These are phyloP conservation scores for Sporothrix mexicana DNA, from an alignment of 2,329 filamentous ascomycete species.

Conservation along the genomic window DNA sequence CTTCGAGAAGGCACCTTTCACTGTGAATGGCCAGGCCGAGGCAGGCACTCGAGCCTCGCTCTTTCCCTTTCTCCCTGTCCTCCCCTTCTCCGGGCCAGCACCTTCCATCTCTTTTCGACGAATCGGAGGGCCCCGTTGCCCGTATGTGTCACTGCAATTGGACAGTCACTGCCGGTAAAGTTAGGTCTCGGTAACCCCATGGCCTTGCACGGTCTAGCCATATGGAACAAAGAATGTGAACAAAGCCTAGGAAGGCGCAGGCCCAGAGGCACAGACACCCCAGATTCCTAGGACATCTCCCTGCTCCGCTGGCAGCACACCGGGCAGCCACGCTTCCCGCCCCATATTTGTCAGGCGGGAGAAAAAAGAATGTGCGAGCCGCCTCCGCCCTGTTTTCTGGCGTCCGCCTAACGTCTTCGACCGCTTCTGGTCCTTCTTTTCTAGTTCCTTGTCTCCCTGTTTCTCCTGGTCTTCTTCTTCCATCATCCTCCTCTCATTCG, in stretches of 20 bases:
- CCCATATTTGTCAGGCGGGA: slow-evolving; percentile 24
- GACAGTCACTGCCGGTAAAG: background rate
- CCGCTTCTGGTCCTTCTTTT: background rate
- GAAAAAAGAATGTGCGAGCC: background rate
- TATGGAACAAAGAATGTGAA: background rate
- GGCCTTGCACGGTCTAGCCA: background rate
- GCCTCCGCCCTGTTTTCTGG: slow-evolving; percentile 22
- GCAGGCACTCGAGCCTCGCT: background rate
- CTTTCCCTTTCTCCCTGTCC: background rate
- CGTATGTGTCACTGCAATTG: slow-evolving; percentile 18
- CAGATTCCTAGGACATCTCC: background rate
- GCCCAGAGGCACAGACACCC: background rate
- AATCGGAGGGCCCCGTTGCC: slow-evolving; percentile 19
- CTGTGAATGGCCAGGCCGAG: background rate
- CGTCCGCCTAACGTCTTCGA: background rate
- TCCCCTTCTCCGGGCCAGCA: too few species aligned
- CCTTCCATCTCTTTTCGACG: background rate
- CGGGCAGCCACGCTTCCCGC: background rate
- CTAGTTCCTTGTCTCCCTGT: background rate
- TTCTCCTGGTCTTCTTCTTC: background rate
- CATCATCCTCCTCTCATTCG: background rate
- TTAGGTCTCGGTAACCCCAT: slow-evolving; percentile 9
- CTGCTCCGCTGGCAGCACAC: background rate
- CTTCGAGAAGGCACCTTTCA: background rate
- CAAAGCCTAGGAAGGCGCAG: background rate